Percentiles rank a stretch among this genome's conserved stretches.
These are phyloP conservation scores for Trichophyton benhamiae DNA, from an alignment of 2,329 filamentous ascomycete species.

Conservation along the genomic window DNA sequence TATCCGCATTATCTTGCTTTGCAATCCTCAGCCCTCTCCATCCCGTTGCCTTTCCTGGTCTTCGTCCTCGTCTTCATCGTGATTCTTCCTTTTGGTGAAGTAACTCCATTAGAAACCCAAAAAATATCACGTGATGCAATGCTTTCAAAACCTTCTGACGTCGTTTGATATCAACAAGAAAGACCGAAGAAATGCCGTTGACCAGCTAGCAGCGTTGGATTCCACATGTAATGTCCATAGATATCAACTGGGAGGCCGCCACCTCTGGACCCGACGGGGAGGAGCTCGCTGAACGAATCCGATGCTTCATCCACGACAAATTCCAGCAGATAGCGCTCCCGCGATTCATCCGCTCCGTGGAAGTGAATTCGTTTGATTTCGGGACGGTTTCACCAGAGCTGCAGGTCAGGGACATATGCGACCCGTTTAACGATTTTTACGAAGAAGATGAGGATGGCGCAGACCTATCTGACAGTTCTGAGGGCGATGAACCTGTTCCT, in stretches of 20 bases:
- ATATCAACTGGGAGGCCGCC: constrained; percentile 90
- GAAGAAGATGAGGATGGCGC: constrained; percentile 56
- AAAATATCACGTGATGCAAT: neutral
- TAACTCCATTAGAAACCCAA: neutral
- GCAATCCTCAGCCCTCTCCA: neutral
- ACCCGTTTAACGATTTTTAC: constrained; percentile 93
- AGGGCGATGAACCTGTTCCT: constrained; percentile 17
- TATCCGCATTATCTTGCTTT: neutral
- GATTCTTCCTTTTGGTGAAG: neutral
- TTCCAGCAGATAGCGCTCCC: constrained; percentile 87
- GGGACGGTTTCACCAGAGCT: constrained; percentile 70
- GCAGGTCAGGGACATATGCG: constrained; percentile 91
- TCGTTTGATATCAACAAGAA: neutral
- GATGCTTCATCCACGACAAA: constrained; percentile 85
- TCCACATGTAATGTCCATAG: constrained; percentile 69
- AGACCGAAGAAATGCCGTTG: neutral
- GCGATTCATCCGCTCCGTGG: constrained; percentile 91
- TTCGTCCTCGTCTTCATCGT: neutral
- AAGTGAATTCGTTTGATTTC: constrained; percentile 89
- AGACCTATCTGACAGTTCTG: constrained; percentile 24
- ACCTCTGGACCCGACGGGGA: constrained; percentile 80
- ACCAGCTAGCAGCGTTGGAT: neutral
- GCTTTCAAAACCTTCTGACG: neutral
- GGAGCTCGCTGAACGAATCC: constrained; percentile 72
- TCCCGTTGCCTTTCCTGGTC: too few species aligned